A percentile compares a stretch with the other conserved stretches of the same genome.
Evolutionary conservation across 305 asterid genomes (phyloP).

Genomic region (Fraxinus ornus): DNA sequence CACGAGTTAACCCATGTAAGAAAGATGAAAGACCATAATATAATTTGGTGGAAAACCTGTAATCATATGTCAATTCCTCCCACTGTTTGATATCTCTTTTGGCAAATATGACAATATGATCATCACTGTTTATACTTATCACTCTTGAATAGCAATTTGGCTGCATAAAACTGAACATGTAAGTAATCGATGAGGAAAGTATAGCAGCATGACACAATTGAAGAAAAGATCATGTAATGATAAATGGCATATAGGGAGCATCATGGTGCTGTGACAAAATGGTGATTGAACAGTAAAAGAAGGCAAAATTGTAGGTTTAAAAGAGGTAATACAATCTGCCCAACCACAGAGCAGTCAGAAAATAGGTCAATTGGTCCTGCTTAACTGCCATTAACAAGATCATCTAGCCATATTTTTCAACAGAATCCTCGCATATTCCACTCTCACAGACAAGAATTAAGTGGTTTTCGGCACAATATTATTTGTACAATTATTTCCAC

Average conservation of each 20-base stretch:
- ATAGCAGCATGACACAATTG: background rate
- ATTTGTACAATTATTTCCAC: background rate
- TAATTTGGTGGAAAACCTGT: conserved; percentile 59
- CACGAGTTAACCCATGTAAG: conserved; percentile 15
- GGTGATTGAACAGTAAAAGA: background rate
- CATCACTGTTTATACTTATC: conserved; percentile 56
- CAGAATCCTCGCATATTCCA: background rate
- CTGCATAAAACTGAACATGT: conserved; percentile 44
- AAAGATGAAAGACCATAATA: conserved; percentile 15
- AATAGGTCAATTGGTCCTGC: background rate
- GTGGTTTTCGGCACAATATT: background rate
- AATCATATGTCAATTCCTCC: conserved; percentile 95
- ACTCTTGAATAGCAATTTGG: conserved; percentile 94
- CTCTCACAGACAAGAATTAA: background rate
- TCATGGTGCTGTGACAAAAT: background rate
- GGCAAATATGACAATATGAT: conserved; percentile 89
- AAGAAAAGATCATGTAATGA: background rate
- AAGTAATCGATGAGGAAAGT: conserved; percentile 17
- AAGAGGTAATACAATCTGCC: background rate
- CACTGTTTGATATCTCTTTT: conserved; percentile 80
- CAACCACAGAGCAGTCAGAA: background rate
- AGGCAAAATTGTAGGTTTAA: background rate
- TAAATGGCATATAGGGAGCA: background rate
- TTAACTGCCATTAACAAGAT: background rate
- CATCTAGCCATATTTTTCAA: background rate